These are phyloP conservation scores for Paraconiothyrium sp. DNA, from an alignment of 2,329 filamentous ascomycete genomes.

Conservation along the genomic window DNA sequence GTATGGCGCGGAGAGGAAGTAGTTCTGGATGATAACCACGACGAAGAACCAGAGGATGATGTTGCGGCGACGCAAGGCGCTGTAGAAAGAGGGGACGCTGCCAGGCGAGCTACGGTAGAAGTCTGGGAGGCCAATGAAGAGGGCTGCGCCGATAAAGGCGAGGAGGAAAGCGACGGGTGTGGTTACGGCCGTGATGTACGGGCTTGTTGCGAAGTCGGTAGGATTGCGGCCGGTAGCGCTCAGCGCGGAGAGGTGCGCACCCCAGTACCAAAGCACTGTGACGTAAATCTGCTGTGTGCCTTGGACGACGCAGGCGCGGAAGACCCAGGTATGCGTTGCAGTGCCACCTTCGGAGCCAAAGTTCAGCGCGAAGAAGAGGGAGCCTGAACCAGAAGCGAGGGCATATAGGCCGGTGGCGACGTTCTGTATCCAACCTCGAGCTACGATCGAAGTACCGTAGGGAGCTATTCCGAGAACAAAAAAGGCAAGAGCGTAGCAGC, in stretches of 20 bases:
- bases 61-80: conserved; percentile 68
- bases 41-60: conserved; percentile 74
- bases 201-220: conserved; percentile 24
- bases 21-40: conserved; percentile 71
- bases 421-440: conserved; percentile 66
- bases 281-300: conserved; percentile 74
- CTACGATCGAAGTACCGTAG: conserved; percentile 54
- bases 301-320: conserved; percentile 71
- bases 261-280: conserved; percentile 74
- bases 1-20: conserved; percentile 72
- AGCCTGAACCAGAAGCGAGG: conserved; percentile 69
- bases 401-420: conserved; percentile 70
- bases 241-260: conserved; percentile 61
- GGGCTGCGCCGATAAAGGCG: conserved; percentile 64
- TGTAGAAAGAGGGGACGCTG: conserved; percentile 72
- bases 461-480: conserved; percentile 70
- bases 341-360: conserved; percentile 72
- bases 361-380: conserved; percentile 73
- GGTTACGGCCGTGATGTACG: conserved; percentile 59
- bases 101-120: conserved; percentile 73
- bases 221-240: conserved; percentile 55
- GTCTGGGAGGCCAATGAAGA: conserved; percentile 70
- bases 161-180: conserved; percentile 67
- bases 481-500: conserved; percentile 71
- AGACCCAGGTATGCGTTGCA: conserved; percentile 72